Conservation (phyloP, 306 rosid genomes). For the Prinsepia uniflora region DNA sequence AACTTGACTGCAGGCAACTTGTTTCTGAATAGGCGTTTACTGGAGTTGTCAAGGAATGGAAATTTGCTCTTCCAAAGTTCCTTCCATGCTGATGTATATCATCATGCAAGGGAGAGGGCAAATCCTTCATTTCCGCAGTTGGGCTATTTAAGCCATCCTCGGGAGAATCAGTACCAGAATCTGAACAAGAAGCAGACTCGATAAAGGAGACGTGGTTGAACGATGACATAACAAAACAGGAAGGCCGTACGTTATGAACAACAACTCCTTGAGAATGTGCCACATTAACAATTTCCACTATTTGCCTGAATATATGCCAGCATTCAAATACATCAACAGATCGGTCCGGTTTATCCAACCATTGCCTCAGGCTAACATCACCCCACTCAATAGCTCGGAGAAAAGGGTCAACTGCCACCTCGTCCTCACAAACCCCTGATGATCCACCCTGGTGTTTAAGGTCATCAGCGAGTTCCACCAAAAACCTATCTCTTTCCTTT, state of each 20-base stretch:
- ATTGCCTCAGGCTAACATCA: constrained; percentile 88
- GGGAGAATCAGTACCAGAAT: constrained; percentile 80
- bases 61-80: constrained; percentile 50
- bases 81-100: constrained; percentile 41
- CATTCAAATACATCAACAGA: constrained; percentile 66
- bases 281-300: constrained; percentile 68
- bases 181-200: constrained; percentile 91
- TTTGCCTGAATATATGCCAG: constrained; percentile 81
- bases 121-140: constrained; percentile 42
- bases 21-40: constrained; percentile 59
- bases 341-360: constrained; percentile 84
- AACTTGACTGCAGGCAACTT: constrained; percentile 81
- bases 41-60: constrained; percentile 40
- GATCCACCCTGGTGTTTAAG: constrained; percentile 44
- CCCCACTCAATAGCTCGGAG: constrained; percentile 56
- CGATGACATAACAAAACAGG: constrained; percentile 94
- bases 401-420: constrained; percentile 48
- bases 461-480: constrained; percentile 40
- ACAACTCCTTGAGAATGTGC: constrained; percentile 91
- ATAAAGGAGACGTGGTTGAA: constrained; percentile 87
- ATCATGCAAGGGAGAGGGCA: constrained; percentile 38
- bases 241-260: constrained; percentile 91
- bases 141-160: constrained; percentile 57
- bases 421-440: constrained; percentile 63
- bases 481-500: constrained; percentile 49